Conservation (phyloP, 2,329 filamentous ascomycete species). For the Penicillium sp. region DNA sequence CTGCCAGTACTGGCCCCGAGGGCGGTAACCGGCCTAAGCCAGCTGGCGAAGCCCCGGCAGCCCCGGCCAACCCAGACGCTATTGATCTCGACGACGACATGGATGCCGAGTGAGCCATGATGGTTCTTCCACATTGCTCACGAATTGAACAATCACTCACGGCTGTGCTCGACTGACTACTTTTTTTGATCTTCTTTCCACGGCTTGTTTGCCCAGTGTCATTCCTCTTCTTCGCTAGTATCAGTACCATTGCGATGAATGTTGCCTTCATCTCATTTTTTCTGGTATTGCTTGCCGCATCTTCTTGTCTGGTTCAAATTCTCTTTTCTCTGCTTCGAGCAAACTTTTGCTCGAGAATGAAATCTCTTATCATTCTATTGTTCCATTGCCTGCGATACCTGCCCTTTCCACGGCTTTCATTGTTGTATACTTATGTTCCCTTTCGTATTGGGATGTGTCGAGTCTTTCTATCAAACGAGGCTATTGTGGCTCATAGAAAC, state of each 20-base stretch:
- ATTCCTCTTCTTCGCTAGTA: conserved; percentile 10
- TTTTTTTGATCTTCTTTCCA: conserved; percentile 9
- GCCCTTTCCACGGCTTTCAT: not conserved
- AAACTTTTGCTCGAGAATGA: not conserved
- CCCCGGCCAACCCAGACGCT: conserved; percentile 73
- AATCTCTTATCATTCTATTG: not conserved
- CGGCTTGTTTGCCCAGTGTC: conserved; percentile 10
- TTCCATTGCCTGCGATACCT: conserved; percentile 1
- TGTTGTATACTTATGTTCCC: conserved; percentile 1
- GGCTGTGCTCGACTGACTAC: conserved; percentile 5
- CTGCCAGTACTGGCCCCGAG: conserved; percentile 72
- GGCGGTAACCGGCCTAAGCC: conserved; percentile 54
- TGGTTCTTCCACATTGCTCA: not conserved
- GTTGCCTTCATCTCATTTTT: conserved; percentile 4
- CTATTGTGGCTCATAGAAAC: not conserved
- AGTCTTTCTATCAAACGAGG: not conserved
- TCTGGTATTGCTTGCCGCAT: conserved; percentile 6
- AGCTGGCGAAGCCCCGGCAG: conserved; percentile 29
- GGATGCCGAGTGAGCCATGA: conserved; percentile 31
- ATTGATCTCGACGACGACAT: conserved; percentile 72
- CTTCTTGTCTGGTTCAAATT: conserved; percentile 3
- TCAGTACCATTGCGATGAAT: conserved; percentile 16
- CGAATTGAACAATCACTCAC: not conserved
- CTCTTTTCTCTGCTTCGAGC: conserved; percentile 4
- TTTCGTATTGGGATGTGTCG: not conserved